Evolutionary conservation across 371 early-diverging fungal genomes (phyloP).

Genomic region (Fennellomyces sp.): DNA sequence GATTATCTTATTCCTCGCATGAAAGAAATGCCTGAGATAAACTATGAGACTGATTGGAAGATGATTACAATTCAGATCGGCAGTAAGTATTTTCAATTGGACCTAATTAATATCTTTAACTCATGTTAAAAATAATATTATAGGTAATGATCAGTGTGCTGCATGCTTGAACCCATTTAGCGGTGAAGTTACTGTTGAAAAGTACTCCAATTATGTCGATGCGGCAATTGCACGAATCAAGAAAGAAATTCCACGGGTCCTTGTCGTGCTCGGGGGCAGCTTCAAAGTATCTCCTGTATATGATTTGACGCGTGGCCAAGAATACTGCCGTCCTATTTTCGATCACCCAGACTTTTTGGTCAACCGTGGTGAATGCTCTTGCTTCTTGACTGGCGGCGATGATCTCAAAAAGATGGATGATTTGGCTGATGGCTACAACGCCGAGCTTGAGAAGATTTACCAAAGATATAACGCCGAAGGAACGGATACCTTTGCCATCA

Average conservation of each 20-base stretch:
- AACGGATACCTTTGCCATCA: constrained; percentile 6
- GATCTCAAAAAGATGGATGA: constrained; percentile 7
- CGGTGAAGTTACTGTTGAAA: constrained; percentile 15
- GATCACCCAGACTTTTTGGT: constrained; percentile 1
- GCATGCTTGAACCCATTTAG: constrained; percentile 7
- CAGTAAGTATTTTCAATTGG: constrained; percentile 49
- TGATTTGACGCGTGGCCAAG: constrained; percentile 9
- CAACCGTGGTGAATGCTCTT: constrained; percentile 18
- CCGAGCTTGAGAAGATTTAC: background rate
- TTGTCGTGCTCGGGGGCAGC: constrained; percentile 16
- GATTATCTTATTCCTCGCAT: constrained; percentile 38
- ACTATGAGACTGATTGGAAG: constrained; percentile 43
- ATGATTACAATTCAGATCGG: constrained; percentile 50
- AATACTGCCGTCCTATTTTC: constrained; percentile 11
- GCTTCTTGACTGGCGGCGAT: constrained; percentile 3
- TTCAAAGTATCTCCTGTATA: constrained; percentile 19
- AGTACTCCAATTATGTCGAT: constrained; percentile 16
- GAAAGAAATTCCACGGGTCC: constrained; percentile 9
- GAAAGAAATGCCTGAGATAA: constrained; percentile 10
- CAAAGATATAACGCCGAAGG: constrained; percentile 8
- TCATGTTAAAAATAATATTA: background rate
- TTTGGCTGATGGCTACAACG: constrained; percentile 12
- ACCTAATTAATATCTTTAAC: background rate
- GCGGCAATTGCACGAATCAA: constrained; percentile 15
- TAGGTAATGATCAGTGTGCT: constrained; percentile 24